These are phyloP conservation scores for Serendipita vermifera DNA, from an alignment of 768 basidiomycete species.

Conservation along the genomic window DNA sequence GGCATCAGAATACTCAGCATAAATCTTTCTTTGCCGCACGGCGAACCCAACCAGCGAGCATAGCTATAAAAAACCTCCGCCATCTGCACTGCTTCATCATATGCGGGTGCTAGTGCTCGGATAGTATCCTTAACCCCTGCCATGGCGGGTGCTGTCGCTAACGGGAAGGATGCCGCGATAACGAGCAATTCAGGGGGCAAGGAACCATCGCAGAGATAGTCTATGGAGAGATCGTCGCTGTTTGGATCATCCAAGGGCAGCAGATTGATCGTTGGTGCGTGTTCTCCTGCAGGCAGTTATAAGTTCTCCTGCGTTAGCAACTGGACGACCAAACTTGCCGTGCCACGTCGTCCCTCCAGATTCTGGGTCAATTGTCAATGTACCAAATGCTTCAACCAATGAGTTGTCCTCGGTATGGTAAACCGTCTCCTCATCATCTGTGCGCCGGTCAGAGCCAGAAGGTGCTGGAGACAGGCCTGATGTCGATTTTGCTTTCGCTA, in stretches of 20 bases:
- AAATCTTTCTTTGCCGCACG: neutral
- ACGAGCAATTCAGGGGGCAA: neutral
- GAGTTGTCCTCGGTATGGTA: neutral
- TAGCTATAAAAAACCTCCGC: neutral
- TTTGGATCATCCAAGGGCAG: neutral
- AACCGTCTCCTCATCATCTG: neutral
- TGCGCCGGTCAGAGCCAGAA: no score
- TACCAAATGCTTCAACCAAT: neutral
- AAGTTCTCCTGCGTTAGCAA: no score
- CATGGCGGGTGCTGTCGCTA: neutral
- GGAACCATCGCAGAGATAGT: neutral
- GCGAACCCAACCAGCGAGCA: neutral
- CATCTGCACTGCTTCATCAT: neutral
- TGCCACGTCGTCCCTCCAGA: constrained; percentile 5
- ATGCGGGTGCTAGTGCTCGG: neutral
- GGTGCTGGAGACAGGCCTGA: neutral
- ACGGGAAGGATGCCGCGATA: neutral
- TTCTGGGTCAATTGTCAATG: constrained; percentile 4
- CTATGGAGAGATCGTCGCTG: neutral
- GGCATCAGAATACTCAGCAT: neutral
- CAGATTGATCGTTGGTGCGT: constrained; percentile 1
- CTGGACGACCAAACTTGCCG: no score
- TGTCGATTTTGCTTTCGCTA: neutral
- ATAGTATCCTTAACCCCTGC: constrained; percentile 1
- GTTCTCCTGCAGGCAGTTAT: no score